These are phyloP conservation scores for Saturnispora hagleri DNA, from an alignment of 805 yeast genomes.

Conservation along the genomic window DNA sequence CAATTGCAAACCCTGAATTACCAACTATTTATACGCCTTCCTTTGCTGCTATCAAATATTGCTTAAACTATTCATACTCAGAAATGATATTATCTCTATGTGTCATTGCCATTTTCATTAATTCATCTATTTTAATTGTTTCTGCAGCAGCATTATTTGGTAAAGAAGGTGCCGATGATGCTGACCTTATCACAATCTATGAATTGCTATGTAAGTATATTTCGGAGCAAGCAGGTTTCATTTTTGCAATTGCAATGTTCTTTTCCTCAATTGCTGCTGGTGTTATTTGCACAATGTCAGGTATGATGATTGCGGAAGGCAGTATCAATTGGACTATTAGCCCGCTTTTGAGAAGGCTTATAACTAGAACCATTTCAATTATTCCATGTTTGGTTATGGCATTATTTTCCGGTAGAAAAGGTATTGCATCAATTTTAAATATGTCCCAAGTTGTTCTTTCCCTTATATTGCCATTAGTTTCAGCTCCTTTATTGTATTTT, in stretches of 20 bases:
- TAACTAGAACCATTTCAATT: slow-evolving; percentile 71
- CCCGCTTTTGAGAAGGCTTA: slow-evolving; percentile 74
- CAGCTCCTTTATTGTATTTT: slow-evolving; percentile 79
- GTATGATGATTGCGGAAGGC: slow-evolving; percentile 89
- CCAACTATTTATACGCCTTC: slow-evolving; percentile 53
- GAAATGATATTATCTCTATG: slow-evolving; percentile 66
- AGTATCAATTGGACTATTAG: slow-evolving; percentile 70
- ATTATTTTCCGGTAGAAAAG: slow-evolving; percentile 60
- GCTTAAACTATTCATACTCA: slow-evolving; percentile 59
- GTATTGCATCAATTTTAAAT: slow-evolving; percentile 64
- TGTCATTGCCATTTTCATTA: slow-evolving; percentile 78
- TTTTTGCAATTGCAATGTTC: slow-evolving; percentile 77
- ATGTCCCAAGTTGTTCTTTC: slow-evolving; percentile 83
- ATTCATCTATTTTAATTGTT: slow-evolving; percentile 72
- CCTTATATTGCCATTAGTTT: slow-evolving; percentile 69
- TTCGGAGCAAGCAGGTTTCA: slow-evolving; percentile 71
- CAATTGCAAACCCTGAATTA: neutral
- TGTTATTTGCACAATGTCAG: slow-evolving; percentile 86
- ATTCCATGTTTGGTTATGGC: slow-evolving; percentile 74
- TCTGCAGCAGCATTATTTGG: slow-evolving; percentile 72
- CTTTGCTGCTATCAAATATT: slow-evolving; percentile 58
- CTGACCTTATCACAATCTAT: slow-evolving; percentile 76
- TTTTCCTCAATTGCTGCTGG: slow-evolving; percentile 89
- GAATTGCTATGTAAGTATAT: slow-evolving; percentile 48
- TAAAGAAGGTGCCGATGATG: slow-evolving; percentile 62